Evolutionary conservation across 768 basidiomycete genomes (phyloP).

Genomic region (Kwoniella sp.): DNA sequence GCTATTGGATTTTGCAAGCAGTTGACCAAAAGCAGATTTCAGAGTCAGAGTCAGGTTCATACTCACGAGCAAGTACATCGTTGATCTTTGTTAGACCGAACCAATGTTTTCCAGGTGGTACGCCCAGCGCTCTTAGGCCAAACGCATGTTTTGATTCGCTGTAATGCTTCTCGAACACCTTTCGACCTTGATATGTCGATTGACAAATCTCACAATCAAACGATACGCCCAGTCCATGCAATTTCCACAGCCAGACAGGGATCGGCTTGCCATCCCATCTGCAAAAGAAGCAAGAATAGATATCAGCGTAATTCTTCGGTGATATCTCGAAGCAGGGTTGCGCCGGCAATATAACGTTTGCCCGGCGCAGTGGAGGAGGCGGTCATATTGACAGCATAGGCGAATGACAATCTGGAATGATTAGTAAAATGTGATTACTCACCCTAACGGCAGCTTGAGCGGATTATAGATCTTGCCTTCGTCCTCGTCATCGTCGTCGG

Average conservation of each 20-base stretch:
- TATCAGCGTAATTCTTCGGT: not conserved
- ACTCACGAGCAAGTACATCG: slow-evolving; percentile 89
- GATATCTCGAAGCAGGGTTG: too few species aligned
- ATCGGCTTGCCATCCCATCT: slow-evolving; percentile 97
- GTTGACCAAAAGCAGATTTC: too few species aligned
- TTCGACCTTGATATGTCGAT: slow-evolving; percentile 28
- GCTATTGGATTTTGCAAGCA: too few species aligned
- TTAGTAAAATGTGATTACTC: not conserved
- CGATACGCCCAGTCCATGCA: slow-evolving; percentile 97
- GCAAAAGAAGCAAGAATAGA: not conserved
- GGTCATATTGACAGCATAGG: not conserved
- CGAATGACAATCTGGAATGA: too few species aligned
- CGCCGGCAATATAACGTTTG: too few species aligned
- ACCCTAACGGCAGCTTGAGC: slow-evolving; percentile 73
- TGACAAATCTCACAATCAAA: slow-evolving; percentile 89
- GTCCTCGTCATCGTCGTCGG: slow-evolving; percentile 62
- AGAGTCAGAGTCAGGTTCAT: too few species aligned
- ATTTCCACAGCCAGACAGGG: slow-evolving; percentile 81
- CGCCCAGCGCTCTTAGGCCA: slow-evolving; percentile 93
- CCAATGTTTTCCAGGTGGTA: slow-evolving; percentile 93
- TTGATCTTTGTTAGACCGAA: slow-evolving; percentile 97
- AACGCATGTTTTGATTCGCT: slow-evolving; percentile 95
- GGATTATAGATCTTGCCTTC: slow-evolving; percentile 98
- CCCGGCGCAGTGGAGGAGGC: too few species aligned
- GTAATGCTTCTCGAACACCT: slow-evolving; percentile 51